Conservation (phyloP, 768 basidiomycete genomes). For the Pisolithus orientalis region DNA sequence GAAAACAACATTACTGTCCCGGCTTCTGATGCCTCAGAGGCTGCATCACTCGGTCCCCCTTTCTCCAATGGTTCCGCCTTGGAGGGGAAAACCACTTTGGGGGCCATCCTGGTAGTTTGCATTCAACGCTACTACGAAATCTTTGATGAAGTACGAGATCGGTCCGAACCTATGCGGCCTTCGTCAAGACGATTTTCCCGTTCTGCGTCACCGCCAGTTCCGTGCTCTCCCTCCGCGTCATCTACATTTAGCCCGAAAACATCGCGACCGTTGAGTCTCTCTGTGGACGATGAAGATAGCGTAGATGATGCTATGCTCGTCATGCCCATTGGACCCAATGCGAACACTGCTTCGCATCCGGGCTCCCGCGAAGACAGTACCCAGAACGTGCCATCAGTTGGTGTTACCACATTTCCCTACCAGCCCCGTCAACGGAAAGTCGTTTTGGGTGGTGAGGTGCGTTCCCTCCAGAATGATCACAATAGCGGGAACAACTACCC, state of each 20-base stretch:
- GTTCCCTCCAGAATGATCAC: slow-evolving; percentile 31
- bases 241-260: slow-evolving; percentile 11
- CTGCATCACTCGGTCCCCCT: slow-evolving; percentile 9
- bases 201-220: slow-evolving; percentile 21
- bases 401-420: slow-evolving; percentile 26
- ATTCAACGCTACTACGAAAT: slow-evolving; percentile 82
- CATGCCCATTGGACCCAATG: slow-evolving; percentile 56
- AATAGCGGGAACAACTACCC: slow-evolving; percentile 22
- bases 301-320: slow-evolving; percentile 72
- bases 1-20: slow-evolving; percentile 24
- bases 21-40: slow-evolving; percentile 7
- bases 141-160: slow-evolving; percentile 76
- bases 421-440: slow-evolving; percentile 39
- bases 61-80: slow-evolving; percentile 21
- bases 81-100: slow-evolving; percentile 59
- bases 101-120: slow-evolving; percentile 66
- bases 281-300: slow-evolving; percentile 60
- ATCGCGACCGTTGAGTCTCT: slow-evolving; percentile 20
- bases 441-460: slow-evolving; percentile 16
- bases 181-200: slow-evolving; percentile 13
- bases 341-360: slow-evolving; percentile 7
- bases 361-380: slow-evolving; percentile 9
- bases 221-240: slow-evolving; percentile 17
- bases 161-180: slow-evolving; percentile 50
- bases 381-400: slow-evolving; percentile 5